phyloP scores from a whole-genome alignment of 441 rosid species.

The Populus hybrid region DNA sequence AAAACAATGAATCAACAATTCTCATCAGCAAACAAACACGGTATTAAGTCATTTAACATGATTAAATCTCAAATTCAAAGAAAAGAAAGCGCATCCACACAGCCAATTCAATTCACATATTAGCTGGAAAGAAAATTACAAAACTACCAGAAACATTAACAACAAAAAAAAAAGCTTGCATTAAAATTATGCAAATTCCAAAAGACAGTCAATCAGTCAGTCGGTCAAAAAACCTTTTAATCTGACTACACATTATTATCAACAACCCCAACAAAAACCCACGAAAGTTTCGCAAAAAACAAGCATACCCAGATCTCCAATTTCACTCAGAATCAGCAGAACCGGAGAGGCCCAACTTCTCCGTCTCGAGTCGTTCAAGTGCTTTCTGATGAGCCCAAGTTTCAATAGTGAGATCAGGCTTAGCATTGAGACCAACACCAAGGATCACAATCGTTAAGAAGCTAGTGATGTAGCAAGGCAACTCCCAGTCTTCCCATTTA shows the following conservation, averaged over 20 bases:
- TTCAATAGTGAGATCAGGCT: conserved; percentile 93
- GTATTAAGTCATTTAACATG: neutral
- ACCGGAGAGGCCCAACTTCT: conserved; percentile 26
- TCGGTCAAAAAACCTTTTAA: conserved; percentile 5
- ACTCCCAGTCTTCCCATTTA: conserved; percentile 97
- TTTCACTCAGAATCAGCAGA: conserved; percentile 19
- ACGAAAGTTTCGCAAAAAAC: neutral
- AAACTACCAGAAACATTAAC: neutral
- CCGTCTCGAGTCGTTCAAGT: conserved; percentile 65
- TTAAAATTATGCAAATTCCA: conserved; percentile 2
- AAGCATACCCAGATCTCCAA: neutral
- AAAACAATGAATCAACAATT: neutral
- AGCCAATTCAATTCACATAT: neutral
- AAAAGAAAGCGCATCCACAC: neutral
- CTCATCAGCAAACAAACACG: neutral
- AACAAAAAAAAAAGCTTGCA: neutral
- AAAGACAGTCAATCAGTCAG: neutral
- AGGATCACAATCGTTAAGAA: conserved; percentile 85
- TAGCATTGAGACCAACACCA: conserved; percentile 91
- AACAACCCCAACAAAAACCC: conserved; percentile 1
- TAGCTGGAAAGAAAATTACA: neutral
- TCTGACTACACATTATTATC: conserved; percentile 18
- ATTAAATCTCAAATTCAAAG: neutral
- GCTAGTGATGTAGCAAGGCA: conserved; percentile 92
- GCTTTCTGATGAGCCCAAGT: conserved; percentile 97